Conservation (phyloP, 768 basidiomycete species). For the Collybia sp. region DNA sequence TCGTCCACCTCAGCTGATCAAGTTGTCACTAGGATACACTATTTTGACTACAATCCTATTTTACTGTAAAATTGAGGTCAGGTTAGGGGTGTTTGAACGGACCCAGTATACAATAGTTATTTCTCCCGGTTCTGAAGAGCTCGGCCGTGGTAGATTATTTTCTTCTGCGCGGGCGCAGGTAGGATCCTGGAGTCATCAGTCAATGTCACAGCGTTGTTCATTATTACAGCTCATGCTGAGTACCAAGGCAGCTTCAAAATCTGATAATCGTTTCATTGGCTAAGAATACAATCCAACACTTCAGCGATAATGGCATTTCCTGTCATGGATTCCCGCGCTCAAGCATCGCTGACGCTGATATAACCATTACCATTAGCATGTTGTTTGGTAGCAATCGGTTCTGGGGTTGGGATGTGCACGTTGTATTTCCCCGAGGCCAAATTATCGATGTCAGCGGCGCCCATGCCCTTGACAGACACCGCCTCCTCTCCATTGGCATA, state of each 20-base stretch:
- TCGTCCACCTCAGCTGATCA: conserved; percentile 8
- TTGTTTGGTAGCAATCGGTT: too few relatives aligned
- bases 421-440: conserved; percentile 1
- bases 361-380: too few relatives aligned
- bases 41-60: conserved; percentile 40
- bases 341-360: too few relatives aligned
- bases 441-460: conserved; percentile 7
- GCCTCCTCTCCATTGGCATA: conserved; percentile 10
- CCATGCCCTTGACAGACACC: conserved; percentile 4
- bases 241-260: too few relatives aligned
- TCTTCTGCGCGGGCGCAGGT: conserved; percentile 11
- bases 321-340: too few relatives aligned
- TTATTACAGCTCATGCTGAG: too few relatives aligned
- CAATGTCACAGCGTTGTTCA: too few relatives aligned
- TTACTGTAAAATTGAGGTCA: conserved; percentile 2
- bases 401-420: too few relatives aligned
- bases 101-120: conserved; percentile 11
- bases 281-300: too few relatives aligned
- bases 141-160: conserved; percentile 27
- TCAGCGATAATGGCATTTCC: too few relatives aligned
- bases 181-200: conserved; percentile 1
- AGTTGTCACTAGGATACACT: conserved; percentile 59
- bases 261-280: too few relatives aligned
- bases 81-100: conserved; percentile 10
- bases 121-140: conserved; percentile 38